These are phyloP conservation scores for Penicillium malachiteum DNA, from an alignment of 495 filamentous ascomycete species.

Conservation along the genomic window DNA sequence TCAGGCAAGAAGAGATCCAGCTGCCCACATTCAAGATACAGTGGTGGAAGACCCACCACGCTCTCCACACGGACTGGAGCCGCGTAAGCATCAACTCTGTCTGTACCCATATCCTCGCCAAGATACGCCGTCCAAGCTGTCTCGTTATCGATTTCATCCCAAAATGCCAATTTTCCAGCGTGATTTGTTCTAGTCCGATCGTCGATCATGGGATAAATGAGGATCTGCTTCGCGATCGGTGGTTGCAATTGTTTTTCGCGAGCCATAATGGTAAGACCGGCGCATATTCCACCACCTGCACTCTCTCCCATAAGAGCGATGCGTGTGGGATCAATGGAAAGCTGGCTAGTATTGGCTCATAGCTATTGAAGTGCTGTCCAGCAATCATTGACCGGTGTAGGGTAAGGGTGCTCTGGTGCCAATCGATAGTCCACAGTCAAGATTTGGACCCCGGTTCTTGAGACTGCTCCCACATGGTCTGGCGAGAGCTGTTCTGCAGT, in stretches of 20 bases:
- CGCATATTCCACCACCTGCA: conserved; percentile 57
- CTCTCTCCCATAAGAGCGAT: conserved; percentile 39
- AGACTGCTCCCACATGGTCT: conserved; percentile 2
- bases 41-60: conserved; percentile 24
- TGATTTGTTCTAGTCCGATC: conserved; percentile 23
- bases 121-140: conserved; percentile 31
- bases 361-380: conserved; percentile 46
- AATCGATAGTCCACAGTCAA: conserved; percentile 33
- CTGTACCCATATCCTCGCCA: conserved; percentile 17
- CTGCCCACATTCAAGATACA: conserved; percentile 26
- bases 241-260: conserved; percentile 39
- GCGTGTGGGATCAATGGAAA: conserved; percentile 47
- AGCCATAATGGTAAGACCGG: conserved; percentile 39
- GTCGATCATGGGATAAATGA: conserved; percentile 53
- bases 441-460: conserved; percentile 18
- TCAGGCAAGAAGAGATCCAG: conserved; percentile 31
- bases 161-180: conserved; percentile 13
- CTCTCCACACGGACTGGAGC: conserved; percentile 22
- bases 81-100: conserved; percentile 19
- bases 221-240: conserved; percentile 43
- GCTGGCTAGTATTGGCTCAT: conserved; percentile 28
- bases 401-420: conserved; percentile 35
- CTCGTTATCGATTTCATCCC: conserved; percentile 23
- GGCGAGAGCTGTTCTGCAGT: conserved; percentile 4
- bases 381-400: conserved; percentile 33